A percentile compares a stretch with the other conserved stretches of the same genome.
These are phyloP conservation scores for Ganoderma leucocontextum DNA, from an alignment of 1,284 basidiomycete species.

Conservation along the genomic window DNA sequence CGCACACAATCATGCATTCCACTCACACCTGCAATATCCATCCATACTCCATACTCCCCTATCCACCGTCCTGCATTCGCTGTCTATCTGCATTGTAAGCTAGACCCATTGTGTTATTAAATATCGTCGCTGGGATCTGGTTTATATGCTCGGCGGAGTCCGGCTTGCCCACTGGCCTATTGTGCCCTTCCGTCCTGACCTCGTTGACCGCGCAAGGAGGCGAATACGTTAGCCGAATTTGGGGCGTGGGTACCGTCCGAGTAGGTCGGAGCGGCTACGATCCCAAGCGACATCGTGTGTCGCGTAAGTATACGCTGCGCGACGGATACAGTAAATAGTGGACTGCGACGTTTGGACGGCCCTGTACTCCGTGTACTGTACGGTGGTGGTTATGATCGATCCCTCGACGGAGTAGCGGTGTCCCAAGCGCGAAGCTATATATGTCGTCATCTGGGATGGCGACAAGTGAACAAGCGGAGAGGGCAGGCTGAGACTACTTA, in stretches of 20 bases:
- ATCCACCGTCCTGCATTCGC: conserved; percentile 28
- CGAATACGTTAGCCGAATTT: not conserved
- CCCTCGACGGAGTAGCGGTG: not conserved
- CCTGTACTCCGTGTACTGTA: too few species aligned
- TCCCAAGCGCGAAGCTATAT: not conserved
- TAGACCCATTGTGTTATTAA: conserved; percentile 46
- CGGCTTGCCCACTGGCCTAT: not conserved
- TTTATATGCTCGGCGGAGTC: conserved; percentile 1
- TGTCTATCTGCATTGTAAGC: conserved; percentile 50
- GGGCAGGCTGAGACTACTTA: not conserved
- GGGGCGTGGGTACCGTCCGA: not conserved
- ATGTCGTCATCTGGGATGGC: not conserved
- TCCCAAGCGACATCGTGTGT: not conserved
- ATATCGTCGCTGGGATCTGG: conserved; percentile 33
- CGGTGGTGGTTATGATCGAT: not conserved
- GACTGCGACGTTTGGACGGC: too few species aligned
- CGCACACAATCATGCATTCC: conserved; percentile 10
- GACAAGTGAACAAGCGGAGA: conserved; percentile 4
- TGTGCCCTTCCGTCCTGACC: not conserved
- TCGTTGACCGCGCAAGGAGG: not conserved
- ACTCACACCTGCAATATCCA: conserved; percentile 24
- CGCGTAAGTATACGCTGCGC: not conserved
- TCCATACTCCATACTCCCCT: conserved; percentile 12
- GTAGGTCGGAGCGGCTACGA: not conserved
- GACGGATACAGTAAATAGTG: too few species aligned